Conservation (phyloP, 345 rosid species). For the Sonneratia caseolaris region DNA sequence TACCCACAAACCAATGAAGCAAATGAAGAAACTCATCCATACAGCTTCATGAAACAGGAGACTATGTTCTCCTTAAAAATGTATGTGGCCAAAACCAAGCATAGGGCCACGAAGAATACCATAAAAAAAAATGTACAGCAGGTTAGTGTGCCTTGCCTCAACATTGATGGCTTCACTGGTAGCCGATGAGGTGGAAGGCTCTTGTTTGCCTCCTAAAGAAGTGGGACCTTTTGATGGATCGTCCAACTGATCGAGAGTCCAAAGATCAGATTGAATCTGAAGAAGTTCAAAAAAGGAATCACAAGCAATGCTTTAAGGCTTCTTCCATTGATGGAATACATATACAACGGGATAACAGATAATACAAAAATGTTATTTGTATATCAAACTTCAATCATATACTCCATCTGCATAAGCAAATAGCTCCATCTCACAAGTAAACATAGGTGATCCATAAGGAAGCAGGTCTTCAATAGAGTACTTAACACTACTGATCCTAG, state of each 20-base stretch:
- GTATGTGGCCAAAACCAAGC: no score
- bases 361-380: not conserved
- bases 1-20: no score
- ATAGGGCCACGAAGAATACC: no score
- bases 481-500: not conserved
- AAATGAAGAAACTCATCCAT: no score
- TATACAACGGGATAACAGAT: not conserved
- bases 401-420: not conserved
- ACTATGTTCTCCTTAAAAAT: no score
- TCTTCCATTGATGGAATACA: not conserved
- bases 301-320: not conserved
- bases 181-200: slow-evolving; percentile 7
- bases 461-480: not conserved
- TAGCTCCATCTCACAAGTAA: not conserved
- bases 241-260: slow-evolving; percentile 25
- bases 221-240: slow-evolving; percentile 11
- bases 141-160: not conserved
- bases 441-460: not conserved
- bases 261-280: not conserved
- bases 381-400: not conserved
- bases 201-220: slow-evolving; percentile 1
- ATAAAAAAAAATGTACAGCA: no score
- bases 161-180: not conserved
- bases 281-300: not conserved
- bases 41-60: no score